Evolutionary conservation across 257 asterid genomes (phyloP).

Genomic region (Rauvolfia tetraphylla): DNA sequence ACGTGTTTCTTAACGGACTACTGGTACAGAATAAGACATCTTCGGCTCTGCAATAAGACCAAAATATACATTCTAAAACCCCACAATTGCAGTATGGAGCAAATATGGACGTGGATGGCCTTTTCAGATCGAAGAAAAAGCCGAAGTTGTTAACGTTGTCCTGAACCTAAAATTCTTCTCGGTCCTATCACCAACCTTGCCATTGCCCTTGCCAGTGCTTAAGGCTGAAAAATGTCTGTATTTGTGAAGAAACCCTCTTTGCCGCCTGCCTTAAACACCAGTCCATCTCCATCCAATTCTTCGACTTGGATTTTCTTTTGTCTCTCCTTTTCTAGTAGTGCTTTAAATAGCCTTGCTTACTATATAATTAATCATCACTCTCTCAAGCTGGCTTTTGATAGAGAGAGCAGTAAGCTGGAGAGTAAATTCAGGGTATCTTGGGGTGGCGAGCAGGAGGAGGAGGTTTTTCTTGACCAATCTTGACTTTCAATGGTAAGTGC

Average conservation of each 20-base stretch:
- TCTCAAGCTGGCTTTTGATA: neutral
- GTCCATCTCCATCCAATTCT: neutral
- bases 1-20: neutral
- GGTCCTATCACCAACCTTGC: neutral
- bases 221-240: neutral
- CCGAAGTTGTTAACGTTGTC: neutral
- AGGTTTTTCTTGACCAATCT: neutral
- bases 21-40: neutral
- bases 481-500: neutral
- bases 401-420: neutral
- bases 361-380: neutral
- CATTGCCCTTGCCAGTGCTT: neutral
- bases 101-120: neutral
- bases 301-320: slow-evolving; percentile 1
- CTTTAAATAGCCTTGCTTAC: neutral
- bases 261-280: neutral
- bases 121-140: neutral
- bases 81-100: neutral
- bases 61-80: neutral
- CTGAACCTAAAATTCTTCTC: neutral
- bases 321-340: neutral
- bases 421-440: too few relatives aligned
- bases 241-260: neutral
- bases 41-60: neutral
- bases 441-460: too few relatives aligned